Percentiles rank a stretch among this genome's conserved stretches.
Evolutionary conservation across 192 early-diverging fungal genomes (phyloP).

Genomic region (Thoreauomyces humboldtii): DNA sequence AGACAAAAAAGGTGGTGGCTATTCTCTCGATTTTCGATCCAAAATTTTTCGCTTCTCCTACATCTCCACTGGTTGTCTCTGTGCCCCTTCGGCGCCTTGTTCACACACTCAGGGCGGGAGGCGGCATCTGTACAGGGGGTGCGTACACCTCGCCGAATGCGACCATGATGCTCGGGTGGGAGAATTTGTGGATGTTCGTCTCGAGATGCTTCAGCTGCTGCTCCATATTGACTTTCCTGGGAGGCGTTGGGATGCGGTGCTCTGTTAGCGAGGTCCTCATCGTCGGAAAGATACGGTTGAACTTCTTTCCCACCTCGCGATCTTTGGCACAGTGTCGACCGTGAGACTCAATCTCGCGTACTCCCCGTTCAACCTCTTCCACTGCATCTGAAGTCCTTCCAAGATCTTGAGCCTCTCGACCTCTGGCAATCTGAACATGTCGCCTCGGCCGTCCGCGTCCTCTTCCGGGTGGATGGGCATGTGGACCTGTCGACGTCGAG

Average conservation of each 20-base stretch:
- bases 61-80: background rate
- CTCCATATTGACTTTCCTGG: slow-evolving; percentile 61
- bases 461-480: background rate
- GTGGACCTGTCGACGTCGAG: background rate
- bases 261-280: background rate
- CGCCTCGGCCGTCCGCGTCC: background rate
- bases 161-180: slow-evolving; percentile 51
- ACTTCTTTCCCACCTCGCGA: slow-evolving; percentile 46
- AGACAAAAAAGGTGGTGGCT: too few relatives aligned
- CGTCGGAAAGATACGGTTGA: background rate
- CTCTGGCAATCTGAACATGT: slow-evolving; percentile 44
- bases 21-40: too few relatives aligned
- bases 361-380: slow-evolving; percentile 52
- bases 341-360: slow-evolving; percentile 59
- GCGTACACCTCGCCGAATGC: slow-evolving; percentile 40
- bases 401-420: slow-evolving; percentile 49
- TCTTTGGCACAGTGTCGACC: slow-evolving; percentile 61
- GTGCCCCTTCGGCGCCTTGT: background rate
- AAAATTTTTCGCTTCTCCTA: too few relatives aligned
- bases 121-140: background rate
- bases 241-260: background rate
- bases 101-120: slow-evolving; percentile 3
- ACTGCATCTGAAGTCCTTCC: slow-evolving; percentile 50
- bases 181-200: slow-evolving; percentile 52
- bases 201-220: slow-evolving; percentile 59